Percentiles rank a stretch among this genome's conserved stretches.
These are phyloP conservation scores for Bodo saltans DNA, from an alignment of 78 protist species.

Conservation along the genomic window DNA sequence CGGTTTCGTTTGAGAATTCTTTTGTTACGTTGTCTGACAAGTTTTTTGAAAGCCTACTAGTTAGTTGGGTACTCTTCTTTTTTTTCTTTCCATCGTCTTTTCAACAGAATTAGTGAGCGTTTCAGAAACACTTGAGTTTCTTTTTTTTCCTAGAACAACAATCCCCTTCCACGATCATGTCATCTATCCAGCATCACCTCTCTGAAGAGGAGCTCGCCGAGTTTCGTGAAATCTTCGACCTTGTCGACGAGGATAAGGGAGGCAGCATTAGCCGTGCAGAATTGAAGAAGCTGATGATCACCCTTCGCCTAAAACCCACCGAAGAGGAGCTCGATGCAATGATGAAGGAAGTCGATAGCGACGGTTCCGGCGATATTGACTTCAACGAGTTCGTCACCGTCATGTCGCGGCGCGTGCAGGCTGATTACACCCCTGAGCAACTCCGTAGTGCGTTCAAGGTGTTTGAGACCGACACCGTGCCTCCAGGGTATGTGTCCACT, in stretches of 20 bases:
- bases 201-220: conserved; percentile 50
- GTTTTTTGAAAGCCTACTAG: no score
- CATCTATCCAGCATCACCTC: conserved; percentile 32
- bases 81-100: no score
- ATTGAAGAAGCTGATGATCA: conserved; percentile 47
- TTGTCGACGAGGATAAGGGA: conserved; percentile 54
- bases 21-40: no score
- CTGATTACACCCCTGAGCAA: conserved; percentile 36
- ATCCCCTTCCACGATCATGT: no score
- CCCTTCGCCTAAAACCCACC: conserved; percentile 52
- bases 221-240: conserved; percentile 56
- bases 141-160: no score
- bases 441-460: conserved; percentile 31
- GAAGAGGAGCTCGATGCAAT: conserved; percentile 52
- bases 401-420: conserved; percentile 24
- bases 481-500: conserved; percentile 23
- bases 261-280: conserved; percentile 48
- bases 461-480: conserved; percentile 24
- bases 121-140: no score
- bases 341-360: conserved; percentile 51
- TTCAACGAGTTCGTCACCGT: conserved; percentile 48
- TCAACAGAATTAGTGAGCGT: no score
- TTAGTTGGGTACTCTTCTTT: no score
- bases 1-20: no score
- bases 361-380: conserved; percentile 63